Conservation (phyloP, 2,329 filamentous ascomycete genomes). For the Chrysoporthe puriensis region DNA sequence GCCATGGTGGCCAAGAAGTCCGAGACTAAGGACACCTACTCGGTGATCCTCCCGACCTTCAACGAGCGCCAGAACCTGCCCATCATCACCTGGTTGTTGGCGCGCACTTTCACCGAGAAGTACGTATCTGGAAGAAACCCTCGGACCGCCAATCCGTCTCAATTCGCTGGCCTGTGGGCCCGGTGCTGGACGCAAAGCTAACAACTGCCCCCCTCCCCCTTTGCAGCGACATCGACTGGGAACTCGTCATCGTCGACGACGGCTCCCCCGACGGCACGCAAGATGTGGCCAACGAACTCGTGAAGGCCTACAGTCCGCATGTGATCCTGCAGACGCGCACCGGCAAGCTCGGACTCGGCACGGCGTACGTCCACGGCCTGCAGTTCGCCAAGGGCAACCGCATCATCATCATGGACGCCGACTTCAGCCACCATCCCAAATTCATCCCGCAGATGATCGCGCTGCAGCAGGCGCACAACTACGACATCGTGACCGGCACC, state of each 20-base stretch:
- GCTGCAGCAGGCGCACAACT: slow-evolving; percentile 74
- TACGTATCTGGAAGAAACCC: slow-evolving; percentile 47
- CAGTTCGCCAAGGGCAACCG: slow-evolving; percentile 90
- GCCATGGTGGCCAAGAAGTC: slow-evolving; percentile 53
- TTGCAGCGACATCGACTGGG: slow-evolving; percentile 86
- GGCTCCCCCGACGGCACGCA: slow-evolving; percentile 96
- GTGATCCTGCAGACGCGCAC: slow-evolving; percentile 85
- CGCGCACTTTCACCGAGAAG: slow-evolving; percentile 89
- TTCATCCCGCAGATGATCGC: slow-evolving; percentile 96
- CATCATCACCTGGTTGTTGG: slow-evolving; percentile 91
- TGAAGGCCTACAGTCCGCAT: slow-evolving; percentile 79
- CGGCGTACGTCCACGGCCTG: slow-evolving; percentile 92
- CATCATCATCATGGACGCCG: slow-evolving; percentile 99
- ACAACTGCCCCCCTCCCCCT: background rate
- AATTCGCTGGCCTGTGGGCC: too few species aligned
- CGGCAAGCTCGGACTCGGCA: slow-evolving; percentile 96
- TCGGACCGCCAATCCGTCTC: too few species aligned
- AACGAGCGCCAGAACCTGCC: slow-evolving; percentile 97
- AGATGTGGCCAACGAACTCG: slow-evolving; percentile 85
- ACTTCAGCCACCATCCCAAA: slow-evolving; percentile 98
- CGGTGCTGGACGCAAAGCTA: background rate
- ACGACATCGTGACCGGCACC: slow-evolving; percentile 96
- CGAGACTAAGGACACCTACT: slow-evolving; percentile 75
- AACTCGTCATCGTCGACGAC: slow-evolving; percentile 97
- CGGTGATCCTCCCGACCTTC: slow-evolving; percentile 96